Evolutionary conservation across 208 protist species (phyloP).

Genomic region (Trypanosoma grayi): DNA sequence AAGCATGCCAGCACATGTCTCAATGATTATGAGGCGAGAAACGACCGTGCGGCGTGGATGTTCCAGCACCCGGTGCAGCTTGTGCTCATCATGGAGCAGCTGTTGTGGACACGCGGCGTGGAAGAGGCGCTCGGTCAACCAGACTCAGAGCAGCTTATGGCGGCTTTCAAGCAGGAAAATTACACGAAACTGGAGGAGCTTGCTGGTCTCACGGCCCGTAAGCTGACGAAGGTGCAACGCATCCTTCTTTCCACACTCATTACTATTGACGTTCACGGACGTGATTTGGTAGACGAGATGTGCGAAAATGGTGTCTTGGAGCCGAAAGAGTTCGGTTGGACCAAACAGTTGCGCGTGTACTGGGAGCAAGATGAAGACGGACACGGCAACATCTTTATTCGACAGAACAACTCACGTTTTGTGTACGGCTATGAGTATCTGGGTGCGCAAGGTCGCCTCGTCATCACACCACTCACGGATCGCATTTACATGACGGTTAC

Average conservation of each 20-base stretch:
- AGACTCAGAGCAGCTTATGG: slow-evolving; percentile 75
- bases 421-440: slow-evolving; percentile 98
- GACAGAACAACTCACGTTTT: slow-evolving; percentile 95
- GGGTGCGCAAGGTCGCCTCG: slow-evolving; percentile 94
- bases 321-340: slow-evolving; percentile 95
- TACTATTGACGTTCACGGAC: slow-evolving; percentile 97
- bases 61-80: slow-evolving; percentile 93
- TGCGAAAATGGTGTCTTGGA: slow-evolving; percentile 81
- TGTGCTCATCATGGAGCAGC: slow-evolving; percentile 93
- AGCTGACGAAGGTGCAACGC: slow-evolving; percentile 92
- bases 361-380: slow-evolving; percentile 94
- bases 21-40: slow-evolving; percentile 78
- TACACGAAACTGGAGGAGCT: slow-evolving; percentile 90
- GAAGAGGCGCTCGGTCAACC: slow-evolving; percentile 82
- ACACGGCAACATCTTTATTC: slow-evolving; percentile 92
- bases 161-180: slow-evolving; percentile 63
- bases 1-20: slow-evolving; percentile 86
- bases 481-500: slow-evolving; percentile 99
- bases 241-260: slow-evolving; percentile 95
- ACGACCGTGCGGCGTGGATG: slow-evolving; percentile 89
- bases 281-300: slow-evolving; percentile 95
- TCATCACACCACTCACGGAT: slow-evolving; percentile 98
- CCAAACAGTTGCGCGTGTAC: slow-evolving; percentile 97
- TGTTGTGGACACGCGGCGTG: slow-evolving; percentile 94
- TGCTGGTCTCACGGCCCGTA: slow-evolving; percentile 84